Evolutionary conservation across 2,329 filamentous ascomycete genomes (phyloP).

Genomic region (Penicillium palitans): DNA sequence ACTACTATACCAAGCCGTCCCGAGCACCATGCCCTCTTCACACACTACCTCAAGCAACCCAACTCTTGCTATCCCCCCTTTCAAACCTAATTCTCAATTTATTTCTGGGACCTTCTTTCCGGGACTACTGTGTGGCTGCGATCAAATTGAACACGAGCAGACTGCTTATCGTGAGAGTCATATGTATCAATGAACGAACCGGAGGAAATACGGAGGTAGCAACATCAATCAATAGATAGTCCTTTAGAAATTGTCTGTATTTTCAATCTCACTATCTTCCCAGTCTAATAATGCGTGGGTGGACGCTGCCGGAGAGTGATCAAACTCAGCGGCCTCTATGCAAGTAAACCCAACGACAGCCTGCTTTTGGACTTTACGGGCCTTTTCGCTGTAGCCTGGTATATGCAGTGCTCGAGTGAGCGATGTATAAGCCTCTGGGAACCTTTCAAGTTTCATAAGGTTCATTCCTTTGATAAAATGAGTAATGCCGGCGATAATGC

Average conservation of each 20-base stretch:
- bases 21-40: too few relatives aligned
- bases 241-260: not conserved
- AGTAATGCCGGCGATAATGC: constrained; percentile 17
- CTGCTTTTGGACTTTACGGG: constrained; percentile 15
- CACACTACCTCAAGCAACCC: not conserved
- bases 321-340: constrained; percentile 2
- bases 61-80: not conserved
- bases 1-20: not conserved
- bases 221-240: not conserved
- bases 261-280: not conserved
- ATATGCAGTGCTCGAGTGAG: constrained; percentile 16
- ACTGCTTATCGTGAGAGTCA: not conserved
- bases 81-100: not conserved
- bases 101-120: not conserved
- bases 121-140: not conserved
- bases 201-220: not conserved
- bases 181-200: not conserved
- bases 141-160: not conserved
- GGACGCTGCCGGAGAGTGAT: constrained; percentile 2
- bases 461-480: constrained; percentile 23
- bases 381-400: constrained; percentile 22
- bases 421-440: constrained; percentile 19
- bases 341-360: constrained; percentile 10
- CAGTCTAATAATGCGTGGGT: constrained; percentile 8
- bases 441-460: constrained; percentile 15